These are phyloP conservation scores for Kluyveromyces marxianus DNA, from an alignment of 1,139 yeast genomes.

Conservation along the genomic window DNA sequence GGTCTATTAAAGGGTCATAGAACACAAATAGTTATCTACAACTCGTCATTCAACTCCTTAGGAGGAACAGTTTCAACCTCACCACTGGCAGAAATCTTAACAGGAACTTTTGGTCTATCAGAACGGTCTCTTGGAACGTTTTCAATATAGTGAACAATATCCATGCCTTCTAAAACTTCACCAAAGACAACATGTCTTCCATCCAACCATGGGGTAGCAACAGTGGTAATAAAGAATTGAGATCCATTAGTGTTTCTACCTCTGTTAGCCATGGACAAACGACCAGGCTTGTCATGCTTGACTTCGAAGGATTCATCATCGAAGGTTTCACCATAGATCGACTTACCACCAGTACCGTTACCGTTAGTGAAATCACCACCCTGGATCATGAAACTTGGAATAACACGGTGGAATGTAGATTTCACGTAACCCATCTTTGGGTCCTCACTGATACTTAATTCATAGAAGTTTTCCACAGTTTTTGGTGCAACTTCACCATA, in stretches of 20 bases:
- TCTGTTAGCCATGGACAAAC: slow-evolving; percentile 74
- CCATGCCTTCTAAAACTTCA: slow-evolving; percentile 62
- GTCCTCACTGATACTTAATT: slow-evolving; percentile 47
- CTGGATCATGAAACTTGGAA: slow-evolving; percentile 71
- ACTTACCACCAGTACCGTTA: slow-evolving; percentile 68
- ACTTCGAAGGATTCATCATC: slow-evolving; percentile 63
- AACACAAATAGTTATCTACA: slow-evolving; percentile 2
- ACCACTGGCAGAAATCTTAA: slow-evolving; percentile 39
- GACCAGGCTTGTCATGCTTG: slow-evolving; percentile 60
- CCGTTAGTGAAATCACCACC: slow-evolving; percentile 74
- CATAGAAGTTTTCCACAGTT: slow-evolving; percentile 66
- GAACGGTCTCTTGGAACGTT: slow-evolving; percentile 42
- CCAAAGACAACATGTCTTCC: slow-evolving; percentile 78
- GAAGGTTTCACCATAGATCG: slow-evolving; percentile 63
- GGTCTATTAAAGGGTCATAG: not conserved
- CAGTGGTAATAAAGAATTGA: slow-evolving; percentile 70
- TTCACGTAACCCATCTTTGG: slow-evolving; percentile 43
- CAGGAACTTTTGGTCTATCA: slow-evolving; percentile 46
- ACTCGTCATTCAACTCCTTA: slow-evolving; percentile 8
- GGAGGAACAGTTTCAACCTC: slow-evolving; percentile 21
- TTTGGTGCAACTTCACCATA: slow-evolving; percentile 70
- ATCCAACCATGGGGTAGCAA: slow-evolving; percentile 54
- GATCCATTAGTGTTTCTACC: slow-evolving; percentile 77
- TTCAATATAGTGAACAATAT: slow-evolving; percentile 49
- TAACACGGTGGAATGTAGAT: slow-evolving; percentile 68